Evolutionary conservation across 225 moss, liverwort and hornwort species (phyloP), one percentile per base, ranked within the genome.

Genomic region (Rhytidiadelphus loreus): DNA sequence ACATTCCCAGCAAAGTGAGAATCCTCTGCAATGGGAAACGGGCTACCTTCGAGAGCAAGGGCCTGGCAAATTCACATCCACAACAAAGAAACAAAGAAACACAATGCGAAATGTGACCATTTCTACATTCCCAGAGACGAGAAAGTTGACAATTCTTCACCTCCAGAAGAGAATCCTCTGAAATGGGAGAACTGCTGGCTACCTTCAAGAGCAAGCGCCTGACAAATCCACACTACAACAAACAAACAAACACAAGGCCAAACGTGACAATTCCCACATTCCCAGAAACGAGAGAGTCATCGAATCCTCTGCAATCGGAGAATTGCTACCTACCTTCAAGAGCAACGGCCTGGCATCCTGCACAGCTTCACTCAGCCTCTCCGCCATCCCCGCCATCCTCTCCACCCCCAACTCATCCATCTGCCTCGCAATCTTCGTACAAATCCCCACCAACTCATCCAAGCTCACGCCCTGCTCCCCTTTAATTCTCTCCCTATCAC

Each of bases 391-490:
- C 39, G 94, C 95, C 91, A 99, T 87, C 22, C 96, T 94, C 48
- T 89, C 92, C 44, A 99, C 92, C 52, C 98, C 98, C 33, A 97
- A 68, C 3, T 90, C 93, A 37, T 95, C 96, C 92, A 97, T 89
- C 83, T 97, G 97, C 86, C 89, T 93, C 12, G 96, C 98, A 37
- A 99, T 90, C 80, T 96, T 97, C 63, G 98, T 99, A 85, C 98
- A 99, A 83, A 99, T 88, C 35, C 94, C 92, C 19, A 99, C 97
- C 85, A 99, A 90, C 90, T 99, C 98, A 88, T 99, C 98, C 93
- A 99, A 89, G 92, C 98, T 99, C 57, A 99, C 98, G 13, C 98
- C 98, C 90, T 96, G 97, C 88, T 92, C 89, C 69, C 98, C 97
- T 87, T 95, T 95, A 26, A 99, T 99, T 74, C 93, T 87, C 90